phyloP scores from a whole-genome alignment of 23 red algal genomes.

The Gracilariopsis chorda region DNA sequence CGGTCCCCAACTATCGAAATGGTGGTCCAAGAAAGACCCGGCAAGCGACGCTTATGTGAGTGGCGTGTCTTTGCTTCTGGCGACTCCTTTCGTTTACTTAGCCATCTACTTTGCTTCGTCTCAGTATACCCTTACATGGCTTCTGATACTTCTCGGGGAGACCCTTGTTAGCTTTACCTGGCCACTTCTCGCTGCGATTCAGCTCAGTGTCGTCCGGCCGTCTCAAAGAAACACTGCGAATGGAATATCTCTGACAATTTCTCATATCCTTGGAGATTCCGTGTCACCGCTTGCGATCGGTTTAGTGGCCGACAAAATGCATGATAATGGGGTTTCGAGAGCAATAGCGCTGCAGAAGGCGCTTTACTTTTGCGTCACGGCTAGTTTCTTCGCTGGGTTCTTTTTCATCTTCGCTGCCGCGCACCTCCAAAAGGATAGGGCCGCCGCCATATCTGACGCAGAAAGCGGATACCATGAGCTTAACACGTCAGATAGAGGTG shows the following conservation, averaged over 20 bases:
- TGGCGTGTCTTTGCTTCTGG: constrained; percentile 38
- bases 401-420: constrained; percentile 70
- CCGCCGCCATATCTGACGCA: constrained; percentile 17
- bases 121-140: constrained; percentile 56
- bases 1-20: constrained; percentile 47
- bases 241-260: constrained; percentile 57
- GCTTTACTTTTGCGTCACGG: constrained; percentile 57
- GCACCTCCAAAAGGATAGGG: constrained; percentile 46
- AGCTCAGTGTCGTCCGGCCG: constrained; percentile 68
- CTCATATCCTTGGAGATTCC: constrained; percentile 73
- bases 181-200: constrained; percentile 65
- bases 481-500: background rate
- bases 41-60: constrained; percentile 66
- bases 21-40: constrained; percentile 32
- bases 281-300: constrained; percentile 68
- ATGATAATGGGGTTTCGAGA: constrained; percentile 36
- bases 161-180: constrained; percentile 67
- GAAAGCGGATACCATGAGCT: constrained; percentile 55
- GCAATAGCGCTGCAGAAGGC: constrained; percentile 71
- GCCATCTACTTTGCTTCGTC: constrained; percentile 59
- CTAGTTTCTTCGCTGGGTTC: constrained; percentile 61
- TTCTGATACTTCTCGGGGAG: constrained; percentile 64
- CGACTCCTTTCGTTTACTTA: constrained; percentile 70
- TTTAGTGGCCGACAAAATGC: constrained; percentile 64
- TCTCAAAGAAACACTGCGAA: constrained; percentile 67